Evolutionary conservation across 345 rosid genomes (phyloP).

Genomic region (Sisymbrium altissimum): DNA sequence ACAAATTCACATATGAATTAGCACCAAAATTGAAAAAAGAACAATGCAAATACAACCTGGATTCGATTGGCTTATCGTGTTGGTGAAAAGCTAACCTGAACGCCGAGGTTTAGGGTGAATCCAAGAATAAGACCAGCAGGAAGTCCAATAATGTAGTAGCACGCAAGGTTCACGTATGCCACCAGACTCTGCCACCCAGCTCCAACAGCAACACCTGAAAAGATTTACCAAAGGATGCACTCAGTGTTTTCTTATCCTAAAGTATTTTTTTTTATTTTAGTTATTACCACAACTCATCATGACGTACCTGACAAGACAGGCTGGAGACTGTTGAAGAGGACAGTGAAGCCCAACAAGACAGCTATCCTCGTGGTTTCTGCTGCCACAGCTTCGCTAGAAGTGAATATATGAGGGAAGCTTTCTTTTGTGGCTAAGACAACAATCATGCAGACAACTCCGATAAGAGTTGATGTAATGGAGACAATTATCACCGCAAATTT

Average conservation of each 20-base stretch:
- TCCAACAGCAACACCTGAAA: conserved; percentile 88
- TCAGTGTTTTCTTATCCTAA: background rate
- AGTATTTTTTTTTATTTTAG: background rate
- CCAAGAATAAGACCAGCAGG: too few relatives aligned
- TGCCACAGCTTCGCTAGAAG: conserved; percentile 68
- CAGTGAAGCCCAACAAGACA: conserved; percentile 57
- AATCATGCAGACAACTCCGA: conserved; percentile 58
- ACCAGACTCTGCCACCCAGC: too few relatives aligned
- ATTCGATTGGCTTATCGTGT: too few relatives aligned
- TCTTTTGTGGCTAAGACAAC: conserved; percentile 58
- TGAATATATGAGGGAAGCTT: conserved; percentile 76
- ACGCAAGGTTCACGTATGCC: too few relatives aligned
- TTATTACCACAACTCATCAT: background rate
- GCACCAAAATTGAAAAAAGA: too few relatives aligned
- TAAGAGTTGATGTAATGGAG: conserved; percentile 59
- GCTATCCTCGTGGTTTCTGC: conserved; percentile 75
- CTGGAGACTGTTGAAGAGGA: conserved; percentile 89
- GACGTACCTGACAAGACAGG: conserved; percentile 88
- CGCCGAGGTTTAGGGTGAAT: too few relatives aligned
- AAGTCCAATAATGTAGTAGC: too few relatives aligned
- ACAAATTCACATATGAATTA: too few relatives aligned
- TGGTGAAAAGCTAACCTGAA: too few relatives aligned
- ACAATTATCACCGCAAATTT: conserved; percentile 71
- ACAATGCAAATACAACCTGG: too few relatives aligned
- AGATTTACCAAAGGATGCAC: background rate